Evolutionary conservation across 2,329 filamentous ascomycete species (phyloP).

Genomic region (Juglanconis oblonga): DNA sequence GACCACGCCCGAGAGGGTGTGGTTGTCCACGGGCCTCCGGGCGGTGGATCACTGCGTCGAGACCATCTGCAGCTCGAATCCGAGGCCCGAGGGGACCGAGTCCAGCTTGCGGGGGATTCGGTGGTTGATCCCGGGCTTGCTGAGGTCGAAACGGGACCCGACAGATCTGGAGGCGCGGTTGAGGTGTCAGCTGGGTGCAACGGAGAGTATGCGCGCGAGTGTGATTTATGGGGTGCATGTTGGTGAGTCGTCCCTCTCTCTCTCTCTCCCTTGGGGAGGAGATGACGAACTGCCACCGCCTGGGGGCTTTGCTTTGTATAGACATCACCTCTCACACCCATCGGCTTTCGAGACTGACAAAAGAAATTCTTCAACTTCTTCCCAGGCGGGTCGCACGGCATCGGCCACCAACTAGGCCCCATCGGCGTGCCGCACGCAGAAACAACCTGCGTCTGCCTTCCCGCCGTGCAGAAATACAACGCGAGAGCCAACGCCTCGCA

Average conservation of each 20-base stretch:
- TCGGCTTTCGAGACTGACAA: slow-evolving; percentile 4
- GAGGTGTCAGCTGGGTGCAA: slow-evolving; percentile 43
- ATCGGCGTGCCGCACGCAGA: slow-evolving; percentile 36
- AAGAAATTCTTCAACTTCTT: not conserved
- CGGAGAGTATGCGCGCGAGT: slow-evolving; percentile 43
- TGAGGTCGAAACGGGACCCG: slow-evolving; percentile 34
- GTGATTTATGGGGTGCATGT: slow-evolving; percentile 34
- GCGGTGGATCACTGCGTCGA: slow-evolving; percentile 55
- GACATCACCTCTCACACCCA: too few species aligned
- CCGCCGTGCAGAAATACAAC: slow-evolving; percentile 51
- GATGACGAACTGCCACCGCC: too few species aligned
- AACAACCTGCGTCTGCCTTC: slow-evolving; percentile 52
- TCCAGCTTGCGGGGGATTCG: slow-evolving; percentile 36
- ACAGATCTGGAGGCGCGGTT: slow-evolving; percentile 37
- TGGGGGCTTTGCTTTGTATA: too few species aligned
- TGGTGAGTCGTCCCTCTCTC: not conserved
- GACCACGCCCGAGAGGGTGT: slow-evolving; percentile 45
- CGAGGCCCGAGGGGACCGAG: slow-evolving; percentile 27
- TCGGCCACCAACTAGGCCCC: slow-evolving; percentile 38
- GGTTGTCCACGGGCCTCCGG: slow-evolving; percentile 50
- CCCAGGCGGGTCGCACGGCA: slow-evolving; percentile 31
- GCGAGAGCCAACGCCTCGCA: slow-evolving; percentile 33
- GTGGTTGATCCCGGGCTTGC: slow-evolving; percentile 37
- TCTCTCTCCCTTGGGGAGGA: too few species aligned
- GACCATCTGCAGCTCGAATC: slow-evolving; percentile 39